A percentile compares a stretch with the other conserved stretches of the same genome.
phyloP scores from a whole-genome alignment of 371 early-diverging fungal species.

The Mucor plumbeus region DNA sequence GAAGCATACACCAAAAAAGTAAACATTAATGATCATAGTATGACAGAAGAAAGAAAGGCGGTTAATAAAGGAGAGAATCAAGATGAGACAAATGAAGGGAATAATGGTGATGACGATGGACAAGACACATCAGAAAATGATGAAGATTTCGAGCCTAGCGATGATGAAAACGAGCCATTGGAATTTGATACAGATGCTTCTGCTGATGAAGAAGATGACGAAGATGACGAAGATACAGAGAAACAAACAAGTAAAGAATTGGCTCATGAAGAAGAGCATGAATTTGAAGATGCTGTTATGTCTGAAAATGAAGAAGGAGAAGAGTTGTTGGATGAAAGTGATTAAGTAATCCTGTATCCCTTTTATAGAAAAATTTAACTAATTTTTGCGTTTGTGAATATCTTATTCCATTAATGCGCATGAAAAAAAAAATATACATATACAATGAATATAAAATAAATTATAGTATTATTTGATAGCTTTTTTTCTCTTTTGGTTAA shows the following conservation, averaged over 20 bases:
- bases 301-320: constrained; percentile 19
- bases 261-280: constrained; percentile 3
- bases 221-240: constrained; percentile 16
- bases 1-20: constrained; percentile 48
- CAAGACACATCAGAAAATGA: constrained; percentile 32
- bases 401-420: constrained; percentile 5
- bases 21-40: constrained; percentile 47
- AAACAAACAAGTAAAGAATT: neutral
- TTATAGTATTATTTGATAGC: neutral
- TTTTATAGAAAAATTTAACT: constrained; percentile 10
- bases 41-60: constrained; percentile 48
- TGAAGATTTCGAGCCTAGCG: constrained; percentile 47
- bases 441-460: neutral
- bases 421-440: neutral
- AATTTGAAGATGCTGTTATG: constrained; percentile 7
- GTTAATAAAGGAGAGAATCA: constrained; percentile 15
- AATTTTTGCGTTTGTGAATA: constrained; percentile 5
- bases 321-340: constrained; percentile 25
- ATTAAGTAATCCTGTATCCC: constrained; percentile 11
- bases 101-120: constrained; percentile 8
- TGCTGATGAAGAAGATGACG: constrained; percentile 19
- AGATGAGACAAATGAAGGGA: constrained; percentile 6
- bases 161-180: constrained; percentile 46
- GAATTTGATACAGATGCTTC: constrained; percentile 50
- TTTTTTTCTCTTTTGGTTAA: neutral